Conservation (phyloP, 768 basidiomycete species). For the Pleurotus eryngii region DNA sequence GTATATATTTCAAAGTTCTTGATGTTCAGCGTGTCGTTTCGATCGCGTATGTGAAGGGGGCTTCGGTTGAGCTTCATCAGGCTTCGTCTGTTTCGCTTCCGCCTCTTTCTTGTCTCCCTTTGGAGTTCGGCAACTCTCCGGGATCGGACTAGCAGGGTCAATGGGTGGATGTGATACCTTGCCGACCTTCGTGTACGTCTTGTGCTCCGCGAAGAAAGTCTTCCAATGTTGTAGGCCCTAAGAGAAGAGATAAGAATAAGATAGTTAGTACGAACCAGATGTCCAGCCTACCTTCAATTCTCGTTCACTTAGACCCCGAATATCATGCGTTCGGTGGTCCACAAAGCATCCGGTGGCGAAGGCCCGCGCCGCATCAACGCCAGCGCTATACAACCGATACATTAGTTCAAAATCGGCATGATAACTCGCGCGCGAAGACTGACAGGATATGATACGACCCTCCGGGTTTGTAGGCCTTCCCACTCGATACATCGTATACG, state of each 20-base stretch:
- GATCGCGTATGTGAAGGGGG: too few species aligned
- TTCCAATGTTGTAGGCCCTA: conserved; percentile 88
- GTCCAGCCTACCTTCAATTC: conserved; percentile 58
- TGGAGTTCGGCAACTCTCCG: conserved; percentile 69
- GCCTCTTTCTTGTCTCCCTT: conserved; percentile 43
- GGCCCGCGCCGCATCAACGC: conserved; percentile 85
- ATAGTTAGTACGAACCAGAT: background rate
- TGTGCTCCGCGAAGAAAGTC: conserved; percentile 79
- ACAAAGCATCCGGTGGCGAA: conserved; percentile 94
- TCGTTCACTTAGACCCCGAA: conserved; percentile 70
- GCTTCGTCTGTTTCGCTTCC: conserved; percentile 24
- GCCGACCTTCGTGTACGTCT: conserved; percentile 77
- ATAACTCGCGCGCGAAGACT: conserved; percentile 19
- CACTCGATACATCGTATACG: conserved; percentile 88
- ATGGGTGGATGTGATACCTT: conserved; percentile 73
- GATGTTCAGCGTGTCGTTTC: conserved; percentile 23
- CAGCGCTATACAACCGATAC: conserved; percentile 50
- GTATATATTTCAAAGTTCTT: conserved; percentile 32
- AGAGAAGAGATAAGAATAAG: background rate
- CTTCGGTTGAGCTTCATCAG: conserved; percentile 20
- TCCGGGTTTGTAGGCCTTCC: conserved; percentile 81
- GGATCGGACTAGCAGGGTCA: conserved; percentile 72
- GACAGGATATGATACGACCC: conserved; percentile 79
- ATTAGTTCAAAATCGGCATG: conserved; percentile 16
- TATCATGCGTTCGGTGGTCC: conserved; percentile 87